Base-by-base conservation (phyloP, 352 stramenopile species). In the Phytopythium ostracodes region DNA sequence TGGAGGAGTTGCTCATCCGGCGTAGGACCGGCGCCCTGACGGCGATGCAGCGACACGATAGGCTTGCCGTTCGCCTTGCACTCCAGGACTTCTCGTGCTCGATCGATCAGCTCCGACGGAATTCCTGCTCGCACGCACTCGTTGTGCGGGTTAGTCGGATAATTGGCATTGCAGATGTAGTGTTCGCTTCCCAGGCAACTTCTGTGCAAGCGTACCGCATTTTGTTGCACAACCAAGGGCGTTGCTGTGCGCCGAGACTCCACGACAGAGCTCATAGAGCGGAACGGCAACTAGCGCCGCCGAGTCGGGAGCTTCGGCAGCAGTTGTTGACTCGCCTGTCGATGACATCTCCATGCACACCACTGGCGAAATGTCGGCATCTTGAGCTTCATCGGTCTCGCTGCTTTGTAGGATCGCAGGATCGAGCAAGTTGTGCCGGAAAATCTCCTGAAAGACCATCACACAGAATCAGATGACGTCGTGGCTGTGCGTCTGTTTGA, bases 161-260 rank as follows among this genome's bases (percentile, higher is more conserved):
- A 5, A 10, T 2, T 2, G 10, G 6, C 6, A 38, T 15, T 38
- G 10, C 33, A 10, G 6, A 2, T 38, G 33, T 0, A 24, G 55
- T 61, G 27, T 49, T 29, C 11, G 15, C 35, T 43, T 54, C n/a
- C n/a, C 20, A 17, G 31, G 15, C 33, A 53, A 4, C 18, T 25
- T 20, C 35, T 35, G 65, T 47, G 51, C 65, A 12, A 47, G 43
- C 64, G 36, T 67, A 93, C 87, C 87, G 35, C 78, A 91, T 36
- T 78, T 73, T 35, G 71, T 53, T 51, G 84, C 87, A 60, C 84
- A 96, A 7, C 69, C 63, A 51, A 96, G 70, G 12, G 81, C 87
- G 56, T 93, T 92, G 63, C 87, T 96, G 25, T 82, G 73, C 5
- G 57, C 76, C 4, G 87, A 86, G 5, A 90, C 77, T 17, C 87